phyloP scores from a whole-genome alignment of 768 basidiomycete genomes.

The Leccinellum luteum region DNA sequence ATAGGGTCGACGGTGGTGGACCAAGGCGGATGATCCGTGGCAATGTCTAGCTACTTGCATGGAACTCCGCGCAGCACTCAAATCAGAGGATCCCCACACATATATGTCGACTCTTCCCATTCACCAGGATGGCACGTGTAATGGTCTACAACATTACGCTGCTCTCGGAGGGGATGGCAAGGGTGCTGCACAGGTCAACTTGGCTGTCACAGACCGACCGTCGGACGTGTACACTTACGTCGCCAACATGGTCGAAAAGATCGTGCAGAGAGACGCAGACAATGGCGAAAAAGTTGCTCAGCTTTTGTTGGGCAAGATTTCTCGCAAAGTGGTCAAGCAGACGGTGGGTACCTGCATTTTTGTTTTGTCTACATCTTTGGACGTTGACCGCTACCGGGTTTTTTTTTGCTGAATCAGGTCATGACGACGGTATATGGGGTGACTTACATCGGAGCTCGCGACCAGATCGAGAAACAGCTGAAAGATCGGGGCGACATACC shows the following conservation, averaged over 20 bases:
- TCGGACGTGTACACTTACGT: constrained; percentile 96
- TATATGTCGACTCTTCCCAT: constrained; percentile 77
- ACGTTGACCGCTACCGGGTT: not conserved
- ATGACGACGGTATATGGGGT: constrained; percentile 99
- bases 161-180: constrained; percentile 89
- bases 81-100: constrained; percentile 57
- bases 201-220: constrained; percentile 78
- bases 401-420: constrained; percentile 45
- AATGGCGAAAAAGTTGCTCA: constrained; percentile 52
- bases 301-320: constrained; percentile 71
- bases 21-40: constrained; percentile 92
- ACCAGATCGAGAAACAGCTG: constrained; percentile 91
- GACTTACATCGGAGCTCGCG: constrained; percentile 90
- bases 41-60: constrained; percentile 92
- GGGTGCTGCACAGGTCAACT: constrained; percentile 92
- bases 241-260: constrained; percentile 76
- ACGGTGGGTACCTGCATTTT: constrained; percentile 53
- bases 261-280: constrained; percentile 54
- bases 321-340: constrained; percentile 96
- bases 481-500: constrained; percentile 70
- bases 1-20: constrained; percentile 85
- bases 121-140: constrained; percentile 98
- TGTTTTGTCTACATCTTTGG: not conserved
- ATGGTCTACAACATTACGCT: constrained; percentile 97
- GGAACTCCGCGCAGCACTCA: constrained; percentile 80